Percentiles rank a stretch among this genome's conserved stretches.
Evolutionary conservation across 768 basidiomycete genomes (phyloP).

Genomic region (Mycena kentingensis): DNA sequence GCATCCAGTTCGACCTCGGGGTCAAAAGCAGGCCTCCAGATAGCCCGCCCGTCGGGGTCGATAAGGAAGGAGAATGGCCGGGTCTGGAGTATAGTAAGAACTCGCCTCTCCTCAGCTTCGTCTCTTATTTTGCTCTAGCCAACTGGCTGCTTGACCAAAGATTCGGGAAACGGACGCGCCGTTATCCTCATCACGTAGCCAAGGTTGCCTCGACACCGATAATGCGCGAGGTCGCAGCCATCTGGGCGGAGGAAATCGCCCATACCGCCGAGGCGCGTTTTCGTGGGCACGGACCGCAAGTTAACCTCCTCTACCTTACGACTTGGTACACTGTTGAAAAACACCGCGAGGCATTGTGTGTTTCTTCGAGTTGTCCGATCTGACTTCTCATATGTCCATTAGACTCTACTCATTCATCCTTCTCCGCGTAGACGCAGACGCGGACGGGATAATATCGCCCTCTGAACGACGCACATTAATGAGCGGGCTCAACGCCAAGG

Average conservation of each 20-base stretch:
- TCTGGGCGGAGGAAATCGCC: constrained; percentile 18
- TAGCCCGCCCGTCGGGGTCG: neutral
- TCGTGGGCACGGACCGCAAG: constrained; percentile 18
- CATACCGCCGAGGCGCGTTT: constrained; percentile 20
- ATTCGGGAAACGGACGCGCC: constrained; percentile 16
- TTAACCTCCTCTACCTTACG: constrained; percentile 16
- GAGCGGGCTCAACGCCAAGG: constrained; percentile 11
- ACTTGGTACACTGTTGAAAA: constrained; percentile 25
- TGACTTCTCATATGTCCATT: neutral
- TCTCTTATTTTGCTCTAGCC: constrained; percentile 3
- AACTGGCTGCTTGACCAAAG: constrained; percentile 24
- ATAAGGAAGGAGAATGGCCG: constrained; percentile 24
- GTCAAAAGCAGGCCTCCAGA: constrained; percentile 12
- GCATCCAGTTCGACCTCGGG: constrained; percentile 18
- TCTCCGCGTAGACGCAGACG: constrained; percentile 18
- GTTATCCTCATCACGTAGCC: constrained; percentile 19
- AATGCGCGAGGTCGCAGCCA: constrained; percentile 16
- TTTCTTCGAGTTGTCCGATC: neutral
- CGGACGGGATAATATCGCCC: constrained; percentile 14
- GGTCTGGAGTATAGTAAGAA: constrained; percentile 13
- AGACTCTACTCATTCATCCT: constrained; percentile 19
- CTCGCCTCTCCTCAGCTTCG: neutral
- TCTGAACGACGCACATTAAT: constrained; percentile 9
- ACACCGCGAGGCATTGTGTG: constrained; percentile 17
- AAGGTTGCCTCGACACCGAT: constrained; percentile 14